phyloP scores from a whole-genome alignment of 2,329 filamentous ascomycete genomes.

The Fusarium solani-melongenae region DNA sequence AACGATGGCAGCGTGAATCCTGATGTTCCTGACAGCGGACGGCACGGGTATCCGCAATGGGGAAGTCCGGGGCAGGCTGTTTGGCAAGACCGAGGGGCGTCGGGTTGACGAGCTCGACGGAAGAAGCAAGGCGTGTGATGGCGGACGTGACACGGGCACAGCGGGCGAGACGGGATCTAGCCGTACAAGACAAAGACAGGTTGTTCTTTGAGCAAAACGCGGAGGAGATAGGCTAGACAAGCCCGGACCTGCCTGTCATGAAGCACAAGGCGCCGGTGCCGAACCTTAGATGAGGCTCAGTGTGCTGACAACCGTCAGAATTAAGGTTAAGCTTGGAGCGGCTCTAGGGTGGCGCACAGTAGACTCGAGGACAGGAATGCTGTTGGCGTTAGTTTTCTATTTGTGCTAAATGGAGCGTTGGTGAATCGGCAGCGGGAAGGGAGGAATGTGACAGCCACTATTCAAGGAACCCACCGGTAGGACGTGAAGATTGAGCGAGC shows the following conservation, averaged over 20 bases:
- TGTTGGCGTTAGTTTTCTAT: background rate
- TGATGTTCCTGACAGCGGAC: background rate
- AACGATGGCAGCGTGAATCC: background rate
- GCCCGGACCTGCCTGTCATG: constrained; percentile 22
- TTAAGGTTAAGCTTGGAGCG: constrained; percentile 33
- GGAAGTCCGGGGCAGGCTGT: constrained; percentile 10
- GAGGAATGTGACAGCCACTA: constrained; percentile 42
- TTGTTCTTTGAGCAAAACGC: constrained; percentile 18
- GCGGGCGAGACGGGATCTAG: constrained; percentile 33
- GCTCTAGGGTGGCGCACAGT: constrained; percentile 28
- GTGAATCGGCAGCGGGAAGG: constrained; percentile 15
- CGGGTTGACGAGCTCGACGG: constrained; percentile 29
- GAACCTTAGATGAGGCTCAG: constrained; percentile 36
- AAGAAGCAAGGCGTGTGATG: constrained; percentile 26
- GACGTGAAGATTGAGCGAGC: constrained; percentile 31
- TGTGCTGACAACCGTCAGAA: constrained; percentile 22
- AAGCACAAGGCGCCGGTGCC: constrained; percentile 23
- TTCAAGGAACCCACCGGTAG: constrained; percentile 33
- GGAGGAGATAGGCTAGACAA: constrained; percentile 22
- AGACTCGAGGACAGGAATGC: constrained; percentile 33
- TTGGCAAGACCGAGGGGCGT: constrained; percentile 6
- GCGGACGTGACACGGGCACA: constrained; percentile 17
- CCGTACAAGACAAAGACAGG: constrained; percentile 16
- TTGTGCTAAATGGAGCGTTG: constrained; percentile 20
- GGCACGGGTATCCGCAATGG: constrained; percentile 1